phyloP scores from a whole-genome alignment of 768 basidiomycete species.

The Saitozyma podzolica region DNA sequence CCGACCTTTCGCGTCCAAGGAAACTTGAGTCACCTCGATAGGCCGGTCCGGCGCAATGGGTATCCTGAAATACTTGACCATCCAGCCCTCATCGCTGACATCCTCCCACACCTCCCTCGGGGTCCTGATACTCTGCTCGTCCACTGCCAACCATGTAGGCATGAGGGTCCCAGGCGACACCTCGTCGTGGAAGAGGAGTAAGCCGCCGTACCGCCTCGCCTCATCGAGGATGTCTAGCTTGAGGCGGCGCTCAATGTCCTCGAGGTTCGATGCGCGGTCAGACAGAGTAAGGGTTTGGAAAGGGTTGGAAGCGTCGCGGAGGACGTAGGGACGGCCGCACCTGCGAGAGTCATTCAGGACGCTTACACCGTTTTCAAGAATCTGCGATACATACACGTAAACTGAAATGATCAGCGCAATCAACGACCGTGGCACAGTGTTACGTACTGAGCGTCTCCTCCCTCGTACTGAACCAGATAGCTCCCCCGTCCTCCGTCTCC shows the following conservation, averaged over 20 bases:
- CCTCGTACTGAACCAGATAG: constrained; percentile 89
- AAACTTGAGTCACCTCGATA: constrained; percentile 66
- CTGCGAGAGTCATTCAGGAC: constrained; percentile 18
- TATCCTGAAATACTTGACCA: constrained; percentile 92
- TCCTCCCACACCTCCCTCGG: constrained; percentile 80
- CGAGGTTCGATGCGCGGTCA: constrained; percentile 90
- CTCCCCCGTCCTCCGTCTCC: constrained; percentile 34
- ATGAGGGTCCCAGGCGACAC: constrained; percentile 73
- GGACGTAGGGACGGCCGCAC: constrained; percentile 72
- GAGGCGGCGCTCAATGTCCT: constrained; percentile 79
- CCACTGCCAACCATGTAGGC: constrained; percentile 92
- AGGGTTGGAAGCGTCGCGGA: constrained; percentile 82
- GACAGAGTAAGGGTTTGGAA: constrained; percentile 75
- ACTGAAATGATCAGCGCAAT: constrained; percentile 14
- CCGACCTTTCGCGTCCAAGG: not conserved
- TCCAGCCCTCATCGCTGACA: constrained; percentile 81
- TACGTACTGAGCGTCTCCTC: constrained; percentile 88
- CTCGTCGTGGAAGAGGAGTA: constrained; percentile 92
- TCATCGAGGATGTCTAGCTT: constrained; percentile 90
- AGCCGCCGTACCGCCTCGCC: constrained; percentile 77
- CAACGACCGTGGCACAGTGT: not conserved
- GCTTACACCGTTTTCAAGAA: not conserved
- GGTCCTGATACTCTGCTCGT: constrained; percentile 77
- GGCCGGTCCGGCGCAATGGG: constrained; percentile 92
- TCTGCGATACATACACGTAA: constrained; percentile 58